phyloP scores from a whole-genome alignment of 2,329 filamentous ascomycete genomes.

The Stylonectria norvegica region DNA sequence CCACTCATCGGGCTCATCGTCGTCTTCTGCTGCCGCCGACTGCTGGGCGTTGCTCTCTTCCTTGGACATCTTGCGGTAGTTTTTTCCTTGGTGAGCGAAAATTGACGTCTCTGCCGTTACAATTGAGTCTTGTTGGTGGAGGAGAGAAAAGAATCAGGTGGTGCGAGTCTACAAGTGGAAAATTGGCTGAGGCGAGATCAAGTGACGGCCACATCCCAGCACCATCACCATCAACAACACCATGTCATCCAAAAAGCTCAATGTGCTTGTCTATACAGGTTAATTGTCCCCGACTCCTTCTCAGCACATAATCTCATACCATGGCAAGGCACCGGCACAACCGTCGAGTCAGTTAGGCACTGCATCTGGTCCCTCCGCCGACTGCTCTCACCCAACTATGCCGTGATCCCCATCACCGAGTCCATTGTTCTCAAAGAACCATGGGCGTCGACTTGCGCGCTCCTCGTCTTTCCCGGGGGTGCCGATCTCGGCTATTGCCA shows the following conservation, averaged over 20 bases:
- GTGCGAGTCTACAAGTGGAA: slow-evolving; percentile 21
- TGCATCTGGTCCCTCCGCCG: slow-evolving; percentile 82
- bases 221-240: slow-evolving; percentile 10
- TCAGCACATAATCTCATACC: slow-evolving; percentile 5
- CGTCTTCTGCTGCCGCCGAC: slow-evolving; percentile 37
- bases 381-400: slow-evolving; percentile 85
- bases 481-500: slow-evolving; percentile 92
- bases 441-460: slow-evolving; percentile 80
- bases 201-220: slow-evolving; percentile 16
- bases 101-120: not conserved
- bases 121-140: slow-evolving; percentile 3
- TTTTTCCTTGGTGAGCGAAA: not conserved
- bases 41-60: slow-evolving; percentile 43
- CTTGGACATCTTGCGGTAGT: slow-evolving; percentile 43
- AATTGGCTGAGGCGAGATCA: slow-evolving; percentile 23
- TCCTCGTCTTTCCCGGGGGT: slow-evolving; percentile 89
- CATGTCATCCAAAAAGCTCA: slow-evolving; percentile 71
- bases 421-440: slow-evolving; percentile 83
- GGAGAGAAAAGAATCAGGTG: slow-evolving; percentile 15
- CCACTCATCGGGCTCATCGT: slow-evolving; percentile 94
- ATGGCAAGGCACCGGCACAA: slow-evolving; percentile 72
- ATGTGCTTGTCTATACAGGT: slow-evolving; percentile 93
- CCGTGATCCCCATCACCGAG: slow-evolving; percentile 80
- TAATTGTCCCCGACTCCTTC: slow-evolving; percentile 25
- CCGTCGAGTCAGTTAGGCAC: slow-evolving; percentile 83